These are phyloP conservation scores for Magnolia changhungtana DNA, from an alignment of 164 flowering plant species.

Conservation along the genomic window DNA sequence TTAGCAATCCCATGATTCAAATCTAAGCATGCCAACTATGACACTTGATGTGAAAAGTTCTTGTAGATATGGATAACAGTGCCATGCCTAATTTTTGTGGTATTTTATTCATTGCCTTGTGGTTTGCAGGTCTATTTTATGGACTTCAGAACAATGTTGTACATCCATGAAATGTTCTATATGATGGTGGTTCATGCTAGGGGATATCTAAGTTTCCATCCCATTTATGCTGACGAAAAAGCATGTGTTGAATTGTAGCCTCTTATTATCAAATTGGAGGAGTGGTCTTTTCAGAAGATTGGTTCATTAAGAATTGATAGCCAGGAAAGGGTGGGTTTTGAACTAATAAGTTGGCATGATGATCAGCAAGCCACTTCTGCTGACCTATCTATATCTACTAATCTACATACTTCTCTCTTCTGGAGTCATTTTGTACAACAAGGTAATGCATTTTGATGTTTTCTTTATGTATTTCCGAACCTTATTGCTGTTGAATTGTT, in stretches of 20 bases:
- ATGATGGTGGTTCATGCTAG: too few species aligned
- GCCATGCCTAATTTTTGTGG: background rate
- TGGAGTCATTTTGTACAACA: conserved; percentile 86
- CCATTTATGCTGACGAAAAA: background rate
- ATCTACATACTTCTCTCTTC: conserved; percentile 81
- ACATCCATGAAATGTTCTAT: too few species aligned
- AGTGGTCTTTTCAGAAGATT: conserved; percentile 4
- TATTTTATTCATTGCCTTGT: background rate
- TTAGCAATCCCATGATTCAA: background rate
- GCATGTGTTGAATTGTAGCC: background rate
- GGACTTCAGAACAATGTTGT: background rate
- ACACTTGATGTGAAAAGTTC: too few species aligned
- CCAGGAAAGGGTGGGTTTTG: background rate
- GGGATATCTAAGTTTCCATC: background rate
- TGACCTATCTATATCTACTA: conserved; percentile 76
- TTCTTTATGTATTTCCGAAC: background rate
- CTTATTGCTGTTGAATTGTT: background rate
- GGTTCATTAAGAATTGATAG: conserved; percentile 9
- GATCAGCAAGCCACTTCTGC: conserved; percentile 58
- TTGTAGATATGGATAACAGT: background rate
- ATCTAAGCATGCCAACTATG: background rate
- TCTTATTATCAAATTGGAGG: background rate
- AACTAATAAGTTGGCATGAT: conserved; percentile 26
- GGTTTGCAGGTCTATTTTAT: background rate
- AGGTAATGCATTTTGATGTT: conserved; percentile 34